Base-by-base conservation (phyloP, 805 yeast species). In the Saturnispora quitensis region DNA sequence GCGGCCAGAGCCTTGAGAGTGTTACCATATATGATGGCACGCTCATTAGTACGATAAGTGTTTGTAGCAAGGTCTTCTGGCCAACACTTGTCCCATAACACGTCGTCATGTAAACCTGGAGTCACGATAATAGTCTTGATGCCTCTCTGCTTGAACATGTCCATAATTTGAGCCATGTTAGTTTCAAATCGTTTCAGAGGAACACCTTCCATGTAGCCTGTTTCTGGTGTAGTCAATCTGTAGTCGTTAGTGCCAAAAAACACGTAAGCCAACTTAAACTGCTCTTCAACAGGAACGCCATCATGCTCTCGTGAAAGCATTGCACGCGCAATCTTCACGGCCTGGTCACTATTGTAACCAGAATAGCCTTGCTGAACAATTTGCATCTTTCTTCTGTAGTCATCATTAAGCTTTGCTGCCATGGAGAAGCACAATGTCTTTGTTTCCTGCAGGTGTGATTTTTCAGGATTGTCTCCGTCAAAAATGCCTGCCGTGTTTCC, bases 171-270 rank as follows among this genome's bases (percentile, higher is more conserved):
- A 25, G 56, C 60, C 54, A 76, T 67, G 61, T 88, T 89, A 15
- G 62, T 67, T 18, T 62, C 51, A 61, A 67, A 86, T 52, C 75
- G 68, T 0, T 64, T 74, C 3, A 83, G 20, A 1, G 78, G 76
- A 9, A 86, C 88, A 49, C 57, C 62, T 46, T 61, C 66, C 6
- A 34, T 48, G 45, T 58, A 55, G 58, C 78, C 82, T 3, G 62
- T 60, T 5, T 73, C 75, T 1, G 64, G 70, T 5, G 61, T 62
- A 6, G 43, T 43, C 5, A 35, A 13, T 4, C 67, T 55, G 8
- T 75, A 72, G 62, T 89, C 97, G 62, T 89, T 89, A 18, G 95
- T 76, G 3, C 96, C 96, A 58, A 86, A 80, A 62, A 84, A 88
- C 3, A 88, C 67, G 6, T 80, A 76, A 53, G 80, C 70, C 10